Evolutionary conservation across 371 early-diverging fungal genomes (phyloP).

Genomic region (Circinella minor): DNA sequence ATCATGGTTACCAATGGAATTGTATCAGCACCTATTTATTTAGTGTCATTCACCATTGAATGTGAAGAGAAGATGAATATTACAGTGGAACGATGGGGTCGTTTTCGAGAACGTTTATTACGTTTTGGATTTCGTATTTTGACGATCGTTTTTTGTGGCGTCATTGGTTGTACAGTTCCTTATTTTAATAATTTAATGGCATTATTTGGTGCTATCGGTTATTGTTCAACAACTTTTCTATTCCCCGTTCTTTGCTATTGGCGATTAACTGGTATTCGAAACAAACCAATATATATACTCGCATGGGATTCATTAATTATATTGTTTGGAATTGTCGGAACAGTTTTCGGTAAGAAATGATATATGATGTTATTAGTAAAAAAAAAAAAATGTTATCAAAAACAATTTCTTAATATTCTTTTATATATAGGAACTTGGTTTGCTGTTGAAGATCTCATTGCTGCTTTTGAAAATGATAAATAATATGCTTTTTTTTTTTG

Average conservation of each 20-base stretch:
- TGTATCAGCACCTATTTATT: constrained; percentile 77
- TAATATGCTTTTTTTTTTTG: no score
- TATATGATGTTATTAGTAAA: no score
- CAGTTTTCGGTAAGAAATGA: constrained; percentile 66
- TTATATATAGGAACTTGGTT: constrained; percentile 32
- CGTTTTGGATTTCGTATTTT: constrained; percentile 62
- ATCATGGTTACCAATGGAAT: constrained; percentile 83
- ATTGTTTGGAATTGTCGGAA: constrained; percentile 68
- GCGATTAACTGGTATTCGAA: constrained; percentile 68
- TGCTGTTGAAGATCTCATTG: constrained; percentile 60
- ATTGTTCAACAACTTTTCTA: constrained; percentile 80
- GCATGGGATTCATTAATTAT: constrained; percentile 61
- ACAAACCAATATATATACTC: constrained; percentile 59
- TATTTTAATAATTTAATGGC: constrained; percentile 83
- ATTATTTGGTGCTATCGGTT: constrained; percentile 80
- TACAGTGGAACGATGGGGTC: constrained; percentile 49
- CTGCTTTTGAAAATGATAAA: constrained; percentile 29
- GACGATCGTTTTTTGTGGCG: constrained; percentile 53
- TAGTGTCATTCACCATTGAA: constrained; percentile 80
- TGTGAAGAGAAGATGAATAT: constrained; percentile 66
- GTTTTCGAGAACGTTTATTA: constrained; percentile 56
- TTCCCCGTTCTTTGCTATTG: constrained; percentile 82
- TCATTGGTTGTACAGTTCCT: constrained; percentile 74
- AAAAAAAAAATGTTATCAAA: no score
- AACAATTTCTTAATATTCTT: no score